phyloP scores from a whole-genome alignment of 192 early-diverging fungal species.

The Coemansia asiatica region DNA sequence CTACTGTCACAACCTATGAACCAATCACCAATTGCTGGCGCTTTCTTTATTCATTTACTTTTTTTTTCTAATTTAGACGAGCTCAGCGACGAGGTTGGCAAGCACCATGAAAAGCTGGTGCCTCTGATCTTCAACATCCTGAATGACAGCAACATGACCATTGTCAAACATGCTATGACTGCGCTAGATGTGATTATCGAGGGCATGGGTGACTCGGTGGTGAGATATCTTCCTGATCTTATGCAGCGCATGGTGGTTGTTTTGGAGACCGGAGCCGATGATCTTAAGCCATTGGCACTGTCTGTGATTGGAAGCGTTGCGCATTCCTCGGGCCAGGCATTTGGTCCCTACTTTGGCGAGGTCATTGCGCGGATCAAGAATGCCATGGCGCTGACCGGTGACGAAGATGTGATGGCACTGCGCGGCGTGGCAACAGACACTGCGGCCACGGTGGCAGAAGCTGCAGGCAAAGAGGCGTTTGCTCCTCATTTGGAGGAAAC shows the following conservation, averaged over 20 bases:
- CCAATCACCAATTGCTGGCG: neutral
- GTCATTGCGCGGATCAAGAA: slow-evolving; percentile 68
- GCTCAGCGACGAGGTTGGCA: slow-evolving; percentile 75
- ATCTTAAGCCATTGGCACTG: slow-evolving; percentile 75
- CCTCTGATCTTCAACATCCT: slow-evolving; percentile 84
- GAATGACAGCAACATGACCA: slow-evolving; percentile 70
- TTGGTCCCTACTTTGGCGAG: slow-evolving; percentile 72
- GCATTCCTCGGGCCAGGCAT: slow-evolving; percentile 71
- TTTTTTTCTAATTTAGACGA: slow-evolving; percentile 58
- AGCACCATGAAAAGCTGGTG: slow-evolving; percentile 77
- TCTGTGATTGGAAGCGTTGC: slow-evolving; percentile 89
- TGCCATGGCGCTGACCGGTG: slow-evolving; percentile 69
- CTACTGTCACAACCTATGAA: neutral
- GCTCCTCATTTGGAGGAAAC: slow-evolving; percentile 70
- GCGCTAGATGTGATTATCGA: slow-evolving; percentile 90
- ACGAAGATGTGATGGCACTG: slow-evolving; percentile 70
- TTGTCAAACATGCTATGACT: slow-evolving; percentile 77
- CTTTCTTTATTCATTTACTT: slow-evolving; percentile 5
- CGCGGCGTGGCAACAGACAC: slow-evolving; percentile 86
- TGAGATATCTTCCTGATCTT: slow-evolving; percentile 76
- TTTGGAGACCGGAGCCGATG: slow-evolving; percentile 65
- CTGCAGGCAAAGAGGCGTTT: slow-evolving; percentile 82
- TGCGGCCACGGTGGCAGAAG: slow-evolving; percentile 80
- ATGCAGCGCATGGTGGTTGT: slow-evolving; percentile 80
- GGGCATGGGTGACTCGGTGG: slow-evolving; percentile 75